These are phyloP conservation scores for Ophiostoma pallidulum DNA, from an alignment of 2,329 filamentous ascomycete species.

Conservation along the genomic window DNA sequence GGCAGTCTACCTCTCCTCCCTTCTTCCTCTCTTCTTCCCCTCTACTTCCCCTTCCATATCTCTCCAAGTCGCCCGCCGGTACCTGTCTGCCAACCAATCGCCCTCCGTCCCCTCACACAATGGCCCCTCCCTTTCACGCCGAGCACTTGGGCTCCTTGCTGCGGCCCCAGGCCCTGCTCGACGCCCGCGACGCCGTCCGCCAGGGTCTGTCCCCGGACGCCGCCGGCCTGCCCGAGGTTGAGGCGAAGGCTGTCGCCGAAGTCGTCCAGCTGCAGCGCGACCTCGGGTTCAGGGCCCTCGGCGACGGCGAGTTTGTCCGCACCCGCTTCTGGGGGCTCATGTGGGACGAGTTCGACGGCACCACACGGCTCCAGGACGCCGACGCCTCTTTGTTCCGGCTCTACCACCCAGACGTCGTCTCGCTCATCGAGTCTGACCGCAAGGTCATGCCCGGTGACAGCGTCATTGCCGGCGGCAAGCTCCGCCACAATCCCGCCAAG, in stretches of 20 bases:
- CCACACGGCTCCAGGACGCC: conserved; percentile 33
- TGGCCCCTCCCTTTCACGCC: conserved; percentile 49
- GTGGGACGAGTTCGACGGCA: conserved; percentile 35
- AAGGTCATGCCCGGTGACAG: conserved; percentile 48
- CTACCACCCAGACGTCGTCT: conserved; percentile 46
- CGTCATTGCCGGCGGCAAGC: conserved; percentile 42
- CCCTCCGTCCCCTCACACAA: too few species aligned
- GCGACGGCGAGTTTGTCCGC: conserved; percentile 49
- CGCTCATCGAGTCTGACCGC: conserved; percentile 41
- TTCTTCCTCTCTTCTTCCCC: too few species aligned
- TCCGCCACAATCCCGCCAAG: conserved; percentile 33
- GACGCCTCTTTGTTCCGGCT: conserved; percentile 40
- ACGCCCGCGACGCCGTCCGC: conserved; percentile 46
- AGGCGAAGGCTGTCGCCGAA: conserved; percentile 49
- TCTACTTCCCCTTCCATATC: too few species aligned
- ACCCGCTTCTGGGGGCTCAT: conserved; percentile 27
- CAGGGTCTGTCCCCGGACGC: conserved; percentile 38
- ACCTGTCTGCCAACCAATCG: too few species aligned
- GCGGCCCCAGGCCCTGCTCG: conserved; percentile 50
- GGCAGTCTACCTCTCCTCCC: too few species aligned
- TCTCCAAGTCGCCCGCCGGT: too few species aligned
- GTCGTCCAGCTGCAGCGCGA: conserved; percentile 51
- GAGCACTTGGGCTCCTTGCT: conserved; percentile 69
- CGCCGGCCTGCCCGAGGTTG: conserved; percentile 38
- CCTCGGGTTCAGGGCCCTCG: conserved; percentile 46